Conservation (phyloP, 1,139 yeast species). For the Kazachstania sp. region DNA sequence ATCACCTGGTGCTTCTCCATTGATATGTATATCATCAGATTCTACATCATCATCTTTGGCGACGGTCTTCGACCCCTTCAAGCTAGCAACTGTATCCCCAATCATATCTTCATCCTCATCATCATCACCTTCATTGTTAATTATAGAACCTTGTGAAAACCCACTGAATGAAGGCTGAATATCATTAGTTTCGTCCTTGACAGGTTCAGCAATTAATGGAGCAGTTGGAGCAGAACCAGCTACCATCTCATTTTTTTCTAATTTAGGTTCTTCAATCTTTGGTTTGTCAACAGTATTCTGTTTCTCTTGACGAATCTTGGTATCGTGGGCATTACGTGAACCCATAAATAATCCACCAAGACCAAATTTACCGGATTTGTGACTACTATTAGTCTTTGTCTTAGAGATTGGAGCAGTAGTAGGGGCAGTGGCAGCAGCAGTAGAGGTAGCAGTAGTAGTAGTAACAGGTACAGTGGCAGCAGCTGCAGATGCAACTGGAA, state of each 20-base stretch:
- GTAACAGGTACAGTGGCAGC: neutral
- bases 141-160: constrained; percentile 22
- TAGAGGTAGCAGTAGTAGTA: neutral
- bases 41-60: constrained; percentile 4
- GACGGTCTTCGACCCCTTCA: neutral
- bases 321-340: neutral
- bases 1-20: neutral
- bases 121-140: constrained; percentile 7
- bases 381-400: neutral
- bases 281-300: too few relatives aligned
- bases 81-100: neutral
- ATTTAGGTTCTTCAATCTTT: neutral
- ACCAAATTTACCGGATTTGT: constrained; percentile 6
- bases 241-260: neutral
- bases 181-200: neutral
- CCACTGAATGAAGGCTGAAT: constrained; percentile 19
- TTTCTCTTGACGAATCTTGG: neutral
- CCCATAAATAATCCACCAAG: constrained; percentile 1
- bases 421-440: neutral
- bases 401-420: neutral
- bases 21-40: constrained; percentile 1
- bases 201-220: neutral
- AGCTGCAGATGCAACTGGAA: neutral
- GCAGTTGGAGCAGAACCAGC: neutral
- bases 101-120: neutral